Evolutionary conservation across 2,329 filamentous ascomycete genomes (phyloP).

Genomic region (Pseudogymnoascus verrucosus): DNA sequence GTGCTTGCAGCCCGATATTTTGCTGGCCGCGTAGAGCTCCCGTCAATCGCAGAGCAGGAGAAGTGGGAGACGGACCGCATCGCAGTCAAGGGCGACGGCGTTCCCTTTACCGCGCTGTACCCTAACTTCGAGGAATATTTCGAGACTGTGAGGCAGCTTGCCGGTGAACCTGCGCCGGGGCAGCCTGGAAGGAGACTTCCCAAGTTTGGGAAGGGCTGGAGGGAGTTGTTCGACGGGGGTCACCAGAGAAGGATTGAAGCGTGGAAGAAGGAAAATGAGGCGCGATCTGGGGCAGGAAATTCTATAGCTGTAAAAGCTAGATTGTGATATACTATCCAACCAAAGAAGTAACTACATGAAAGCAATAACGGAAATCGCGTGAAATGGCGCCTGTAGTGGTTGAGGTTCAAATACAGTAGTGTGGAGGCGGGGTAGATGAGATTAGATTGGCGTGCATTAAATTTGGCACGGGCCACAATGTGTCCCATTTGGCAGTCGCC

Average conservation of each 20-base stretch:
- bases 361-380: not conserved
- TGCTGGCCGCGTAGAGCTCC: constrained; percentile 45
- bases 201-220: constrained; percentile 39
- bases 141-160: constrained; percentile 43
- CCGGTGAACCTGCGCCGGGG: constrained; percentile 33
- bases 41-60: constrained; percentile 39
- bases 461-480: not conserved
- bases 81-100: constrained; percentile 44
- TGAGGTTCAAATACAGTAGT: not conserved
- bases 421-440: not conserved
- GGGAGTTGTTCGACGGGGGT: constrained; percentile 43
- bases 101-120: constrained; percentile 44
- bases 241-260: constrained; percentile 48
- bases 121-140: constrained; percentile 61
- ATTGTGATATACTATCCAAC: not conserved
- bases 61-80: constrained; percentile 52
- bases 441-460: not conserved
- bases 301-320: not conserved
- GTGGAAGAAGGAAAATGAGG: constrained; percentile 46
- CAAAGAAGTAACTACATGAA: not conserved
- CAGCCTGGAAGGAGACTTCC: constrained; percentile 23
- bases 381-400: not conserved
- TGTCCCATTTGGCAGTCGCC: not conserved
- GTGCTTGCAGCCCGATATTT: constrained; percentile 52
- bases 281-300: constrained; percentile 8